These are phyloP conservation scores for Aspergillus conjunctus DNA, from an alignment of 495 filamentous ascomycete species.

Conservation along the genomic window DNA sequence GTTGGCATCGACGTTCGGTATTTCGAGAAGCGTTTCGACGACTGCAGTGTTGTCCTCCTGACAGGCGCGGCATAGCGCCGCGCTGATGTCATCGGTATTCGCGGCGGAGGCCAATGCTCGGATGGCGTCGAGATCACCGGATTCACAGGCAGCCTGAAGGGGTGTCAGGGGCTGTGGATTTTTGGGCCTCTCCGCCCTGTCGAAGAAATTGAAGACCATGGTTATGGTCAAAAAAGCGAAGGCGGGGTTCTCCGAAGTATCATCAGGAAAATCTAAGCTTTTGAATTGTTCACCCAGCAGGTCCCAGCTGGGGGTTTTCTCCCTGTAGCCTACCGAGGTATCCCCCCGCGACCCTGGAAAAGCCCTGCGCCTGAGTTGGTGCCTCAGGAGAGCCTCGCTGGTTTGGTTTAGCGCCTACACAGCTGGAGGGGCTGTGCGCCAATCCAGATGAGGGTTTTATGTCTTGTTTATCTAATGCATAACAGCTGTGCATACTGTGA, in stretches of 20 bases:
- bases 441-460: too few relatives aligned
- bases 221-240: neutral
- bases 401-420: neutral
- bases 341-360: neutral
- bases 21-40: neutral
- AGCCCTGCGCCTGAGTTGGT: neutral
- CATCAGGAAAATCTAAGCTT: neutral
- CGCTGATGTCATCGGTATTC: neutral
- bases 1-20: neutral
- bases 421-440: too few relatives aligned
- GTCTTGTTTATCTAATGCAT: too few relatives aligned
- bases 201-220: neutral
- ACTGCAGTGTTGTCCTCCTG: neutral
- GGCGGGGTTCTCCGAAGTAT: neutral
- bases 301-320: neutral
- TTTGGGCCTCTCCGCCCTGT: neutral
- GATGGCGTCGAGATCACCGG: neutral
- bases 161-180: neutral
- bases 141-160: constrained; percentile 1
- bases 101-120: neutral
- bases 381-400: neutral
- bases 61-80: neutral
- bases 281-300: neutral
- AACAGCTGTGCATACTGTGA: too few relatives aligned
- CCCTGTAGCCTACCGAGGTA: neutral